phyloP scores from a whole-genome alignment of 2,329 filamentous ascomycete species.

The Phoma sp. region DNA sequence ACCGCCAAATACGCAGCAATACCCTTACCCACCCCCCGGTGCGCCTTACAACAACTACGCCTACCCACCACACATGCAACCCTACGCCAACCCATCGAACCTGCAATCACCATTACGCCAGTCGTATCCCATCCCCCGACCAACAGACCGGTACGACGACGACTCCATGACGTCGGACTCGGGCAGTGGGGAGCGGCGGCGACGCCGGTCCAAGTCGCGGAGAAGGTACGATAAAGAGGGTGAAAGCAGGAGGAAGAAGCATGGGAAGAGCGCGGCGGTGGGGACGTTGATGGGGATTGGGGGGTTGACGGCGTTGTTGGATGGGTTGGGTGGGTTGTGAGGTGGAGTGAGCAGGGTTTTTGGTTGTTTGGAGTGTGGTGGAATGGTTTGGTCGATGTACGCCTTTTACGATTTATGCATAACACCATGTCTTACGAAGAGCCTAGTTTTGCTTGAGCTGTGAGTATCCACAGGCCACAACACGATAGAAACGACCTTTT shows the following conservation, averaged over 20 bases:
- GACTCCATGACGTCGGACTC: slow-evolving; percentile 35
- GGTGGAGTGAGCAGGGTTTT: background rate
- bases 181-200: slow-evolving; percentile 23
- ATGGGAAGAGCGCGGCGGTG: slow-evolving; percentile 36
- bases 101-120: slow-evolving; percentile 30
- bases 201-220: slow-evolving; percentile 24
- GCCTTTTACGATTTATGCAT: no score
- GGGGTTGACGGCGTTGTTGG: slow-evolving; percentile 47
- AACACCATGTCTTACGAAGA: no score
- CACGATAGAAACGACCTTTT: no score
- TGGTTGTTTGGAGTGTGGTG: background rate
- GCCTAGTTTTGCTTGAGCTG: no score
- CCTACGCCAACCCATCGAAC: slow-evolving; percentile 7
- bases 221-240: slow-evolving; percentile 10
- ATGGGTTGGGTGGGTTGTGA: slow-evolving; percentile 40
- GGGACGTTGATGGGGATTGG: slow-evolving; percentile 46
- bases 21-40: slow-evolving; percentile 6
- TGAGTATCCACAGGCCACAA: no score
- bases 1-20: background rate
- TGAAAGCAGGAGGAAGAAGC: slow-evolving; percentile 28
- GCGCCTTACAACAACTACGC: slow-evolving; percentile 12
- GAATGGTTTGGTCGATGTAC: background rate
- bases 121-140: slow-evolving; percentile 10
- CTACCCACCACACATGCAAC: slow-evolving; percentile 7
- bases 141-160: slow-evolving; percentile 21